Base-by-base conservation (phyloP, 345 rosid species). In the Odontarrhena argentea region DNA sequence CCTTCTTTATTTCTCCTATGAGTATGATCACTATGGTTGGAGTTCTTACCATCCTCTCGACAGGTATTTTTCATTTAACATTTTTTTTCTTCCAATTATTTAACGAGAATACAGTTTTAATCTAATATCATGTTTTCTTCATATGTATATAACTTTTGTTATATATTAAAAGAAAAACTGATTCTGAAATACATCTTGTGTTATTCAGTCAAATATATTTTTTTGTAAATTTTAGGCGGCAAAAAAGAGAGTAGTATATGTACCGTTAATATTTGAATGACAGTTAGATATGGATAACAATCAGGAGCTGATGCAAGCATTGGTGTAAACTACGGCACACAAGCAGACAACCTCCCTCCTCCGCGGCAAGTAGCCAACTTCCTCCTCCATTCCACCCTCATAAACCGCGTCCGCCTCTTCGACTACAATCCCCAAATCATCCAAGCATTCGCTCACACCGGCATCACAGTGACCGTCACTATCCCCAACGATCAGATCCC, bases 311-410 rank as follows among this genome's bases (percentile, higher is more conserved):
- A 77, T 43, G 92, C 78, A 12, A 63, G 63, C 12, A 72, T 90
- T 22, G 97, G 97, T 42, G 89, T 85, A 8, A 88, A 90, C 77
- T 93, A 88, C 64, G 98, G 97, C 55, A 88, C 91, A 13, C 60
- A 84, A 9, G 94, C 90, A 0, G 60, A 78, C 83, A 67, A 90
- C 66, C 94, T 90, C 13, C 98, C 94, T 3, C 92, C 94, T 2
- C 97, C 96, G 10, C 15, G 57, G 12, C 68, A 78, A 65, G 97
- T 90, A 1, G 98, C 97, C 0, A 74, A 69, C 34, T 93, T 90
- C 80, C 81, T 93, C 14, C 64, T 79, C 37, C 74, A 83, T 24
- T 88, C 91, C 64, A 93, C 97, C 62, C 68, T 81, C 8, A 80
- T 90, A 55, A 76, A 83, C 76, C 85, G 87, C 0, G 76, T 93